These are phyloP conservation scores for Talaromyces sp. DNA, from an alignment of 2,329 filamentous ascomycete species.

Conservation along the genomic window DNA sequence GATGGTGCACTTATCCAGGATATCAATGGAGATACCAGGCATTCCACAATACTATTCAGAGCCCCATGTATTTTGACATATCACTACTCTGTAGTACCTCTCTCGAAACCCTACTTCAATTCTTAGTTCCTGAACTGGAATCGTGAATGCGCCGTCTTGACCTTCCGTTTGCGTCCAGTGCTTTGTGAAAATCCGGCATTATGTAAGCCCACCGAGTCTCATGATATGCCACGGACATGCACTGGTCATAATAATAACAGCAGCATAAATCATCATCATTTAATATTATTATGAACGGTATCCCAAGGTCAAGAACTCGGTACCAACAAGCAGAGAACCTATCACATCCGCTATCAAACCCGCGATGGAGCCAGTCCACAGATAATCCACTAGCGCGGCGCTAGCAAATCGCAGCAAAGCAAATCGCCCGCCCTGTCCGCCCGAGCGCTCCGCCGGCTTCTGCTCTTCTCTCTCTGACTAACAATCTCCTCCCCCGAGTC, in stretches of 20 bases:
- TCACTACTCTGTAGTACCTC: too few species aligned
- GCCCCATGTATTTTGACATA: too few species aligned
- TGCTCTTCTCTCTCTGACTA: neutral
- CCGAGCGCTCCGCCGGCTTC: neutral
- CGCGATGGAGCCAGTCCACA: neutral
- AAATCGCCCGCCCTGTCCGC: neutral
- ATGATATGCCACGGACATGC: neutral
- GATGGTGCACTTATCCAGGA: too few species aligned
- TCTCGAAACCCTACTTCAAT: neutral
- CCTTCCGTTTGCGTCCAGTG: conserved; percentile 4
- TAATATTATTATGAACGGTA: too few species aligned
- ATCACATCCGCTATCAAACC: neutral
- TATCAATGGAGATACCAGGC: too few species aligned
- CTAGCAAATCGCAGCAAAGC: neutral
- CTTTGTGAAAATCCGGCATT: neutral
- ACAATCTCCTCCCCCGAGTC: neutral
- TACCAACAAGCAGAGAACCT: neutral
- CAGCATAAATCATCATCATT: neutral
- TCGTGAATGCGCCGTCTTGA: neutral
- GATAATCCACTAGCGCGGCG: neutral
- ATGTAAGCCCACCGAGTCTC: neutral
- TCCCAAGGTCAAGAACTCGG: neutral
- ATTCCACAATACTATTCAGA: too few species aligned
- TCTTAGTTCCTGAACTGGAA: neutral
- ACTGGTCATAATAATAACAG: neutral